Percentiles rank a stretch among this genome's conserved stretches.
phyloP scores from a whole-genome alignment of 176 grass and related monocot genomes.

The Saccharum spontaneum region DNA sequence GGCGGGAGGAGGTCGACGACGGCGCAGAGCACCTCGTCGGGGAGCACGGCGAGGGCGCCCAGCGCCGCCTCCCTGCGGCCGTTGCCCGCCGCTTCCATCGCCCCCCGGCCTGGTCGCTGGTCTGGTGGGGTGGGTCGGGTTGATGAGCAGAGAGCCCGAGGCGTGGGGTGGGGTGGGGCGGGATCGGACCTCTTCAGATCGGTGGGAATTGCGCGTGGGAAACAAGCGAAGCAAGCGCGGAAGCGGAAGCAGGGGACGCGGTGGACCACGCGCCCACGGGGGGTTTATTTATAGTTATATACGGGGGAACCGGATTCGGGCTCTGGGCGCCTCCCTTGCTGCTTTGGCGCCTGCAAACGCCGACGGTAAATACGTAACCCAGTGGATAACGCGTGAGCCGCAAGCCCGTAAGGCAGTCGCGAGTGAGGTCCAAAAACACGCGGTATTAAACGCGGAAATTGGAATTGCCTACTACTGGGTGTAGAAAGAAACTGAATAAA shows the following conservation, averaged over 20 bases:
- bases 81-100: slow-evolving; percentile 42
- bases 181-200: not conserved
- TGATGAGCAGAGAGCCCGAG: not conserved
- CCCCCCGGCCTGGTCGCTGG: not conserved
- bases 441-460: not conserved
- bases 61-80: slow-evolving; percentile 70
- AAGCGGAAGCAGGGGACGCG: not conserved
- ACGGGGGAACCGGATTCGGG: slow-evolving; percentile 4
- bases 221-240: not conserved
- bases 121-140: not conserved
- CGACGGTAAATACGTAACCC: not conserved
- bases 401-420: not conserved
- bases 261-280: not conserved
- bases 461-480: not conserved
- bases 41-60: slow-evolving; percentile 67
- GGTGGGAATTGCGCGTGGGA: slow-evolving; percentile 32
- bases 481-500: not conserved
- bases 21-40: slow-evolving; percentile 77
- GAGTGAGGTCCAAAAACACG: not conserved
- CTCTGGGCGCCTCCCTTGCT: not conserved
- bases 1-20: slow-evolving; percentile 85
- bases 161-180: not conserved
- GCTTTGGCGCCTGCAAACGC: not conserved
- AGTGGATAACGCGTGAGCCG: not conserved
- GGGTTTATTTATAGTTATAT: not conserved